Base-by-base conservation (phyloP, 2,329 filamentous ascomycete species). In the Aspergillus quadrilineatus region DNA sequence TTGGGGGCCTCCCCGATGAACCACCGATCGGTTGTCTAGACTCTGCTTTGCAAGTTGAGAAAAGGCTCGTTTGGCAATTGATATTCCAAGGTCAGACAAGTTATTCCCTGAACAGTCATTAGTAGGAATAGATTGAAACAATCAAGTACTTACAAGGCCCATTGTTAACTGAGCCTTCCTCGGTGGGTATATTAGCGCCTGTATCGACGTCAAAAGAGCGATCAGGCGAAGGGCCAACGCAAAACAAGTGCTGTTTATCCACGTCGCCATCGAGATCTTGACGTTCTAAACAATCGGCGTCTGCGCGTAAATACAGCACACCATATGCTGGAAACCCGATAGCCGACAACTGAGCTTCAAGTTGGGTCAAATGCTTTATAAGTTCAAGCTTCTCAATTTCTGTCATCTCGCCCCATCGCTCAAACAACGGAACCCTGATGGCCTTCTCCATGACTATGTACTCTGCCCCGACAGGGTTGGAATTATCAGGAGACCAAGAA, bases 381-480 rank as follows among this genome's bases (percentile, higher is more conserved):
- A 70, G 56, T 15, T 65, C 37, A 8, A 65, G 30, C 26, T 59
- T 56, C 28, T 67, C 58, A n/a, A 55, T 22, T 22, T 62, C 56
- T 3, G 50, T 6, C 54, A 63, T 60, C 9, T 52, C 58, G 15
- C 60, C 64, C 70, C 68, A 71, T 58, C 36, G 59, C 53, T 69
- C 39, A 47, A 65, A 65, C 43, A 75, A 58, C 29, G 59, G 61
- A 57, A 75, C 62, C 2, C 74, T 73, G 6, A 58, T 34, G 2
- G 70, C 69, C 55, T 74, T 70, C 61, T 74, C 70, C 67, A 76
- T 74, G 50, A 77, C 69, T 15, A 76, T 75, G 53, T 76, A 75
- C 55, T 76, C 72, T 7, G 65, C 68, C 1, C 73, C 73, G 7
- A 75, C 67, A 15, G 65, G 45, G 59, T 71, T 74, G 3, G 53